Percentiles rank a stretch among this genome's conserved stretches.
These are phyloP conservation scores for Taiozyma sp. DNA, from an alignment of 1,139 yeast genomes.

Conservation along the genomic window DNA sequence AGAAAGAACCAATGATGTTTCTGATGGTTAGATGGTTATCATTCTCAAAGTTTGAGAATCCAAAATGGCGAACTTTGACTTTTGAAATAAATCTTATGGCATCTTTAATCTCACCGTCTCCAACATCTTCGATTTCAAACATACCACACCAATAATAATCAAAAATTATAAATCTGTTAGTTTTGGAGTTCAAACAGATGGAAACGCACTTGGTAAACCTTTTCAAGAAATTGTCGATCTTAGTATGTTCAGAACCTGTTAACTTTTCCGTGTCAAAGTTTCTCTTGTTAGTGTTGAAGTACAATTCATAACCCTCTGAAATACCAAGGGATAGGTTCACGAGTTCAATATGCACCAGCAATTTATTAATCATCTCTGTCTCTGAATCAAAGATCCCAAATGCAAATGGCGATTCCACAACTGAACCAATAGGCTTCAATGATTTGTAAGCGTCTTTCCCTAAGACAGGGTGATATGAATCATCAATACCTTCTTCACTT, in stretches of 20 bases:
- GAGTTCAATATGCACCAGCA: constrained; percentile 21
- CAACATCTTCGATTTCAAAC: constrained; percentile 22
- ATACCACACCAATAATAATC: constrained; percentile 24
- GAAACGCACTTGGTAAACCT: constrained; percentile 23
- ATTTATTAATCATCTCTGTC: constrained; percentile 14
- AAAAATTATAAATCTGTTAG: constrained; percentile 19
- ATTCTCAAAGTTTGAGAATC: constrained; percentile 18
- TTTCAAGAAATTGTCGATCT: constrained; percentile 20
- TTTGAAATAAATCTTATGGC: constrained; percentile 17
- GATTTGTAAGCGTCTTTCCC: constrained; percentile 9
- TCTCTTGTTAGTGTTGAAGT: constrained; percentile 14
- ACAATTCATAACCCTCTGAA: constrained; percentile 23
- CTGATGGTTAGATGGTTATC: constrained; percentile 16
- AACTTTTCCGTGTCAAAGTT: constrained; percentile 10
- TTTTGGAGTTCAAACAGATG: constrained; percentile 23
- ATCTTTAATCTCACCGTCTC: constrained; percentile 22
- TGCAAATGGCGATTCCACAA: constrained; percentile 17
- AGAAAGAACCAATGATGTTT: constrained; percentile 20
- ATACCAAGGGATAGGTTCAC: constrained; percentile 18
- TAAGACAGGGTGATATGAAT: constrained; percentile 13
- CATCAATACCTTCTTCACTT: constrained; percentile 10
- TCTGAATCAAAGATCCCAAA: constrained; percentile 20
- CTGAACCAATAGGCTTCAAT: constrained; percentile 22
- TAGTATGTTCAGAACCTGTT: constrained; percentile 18
- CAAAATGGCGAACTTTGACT: constrained; percentile 21